Evolutionary conservation across 805 yeast genomes (phyloP).

Genomic region (Saccharomycopsis babjevae): DNA sequence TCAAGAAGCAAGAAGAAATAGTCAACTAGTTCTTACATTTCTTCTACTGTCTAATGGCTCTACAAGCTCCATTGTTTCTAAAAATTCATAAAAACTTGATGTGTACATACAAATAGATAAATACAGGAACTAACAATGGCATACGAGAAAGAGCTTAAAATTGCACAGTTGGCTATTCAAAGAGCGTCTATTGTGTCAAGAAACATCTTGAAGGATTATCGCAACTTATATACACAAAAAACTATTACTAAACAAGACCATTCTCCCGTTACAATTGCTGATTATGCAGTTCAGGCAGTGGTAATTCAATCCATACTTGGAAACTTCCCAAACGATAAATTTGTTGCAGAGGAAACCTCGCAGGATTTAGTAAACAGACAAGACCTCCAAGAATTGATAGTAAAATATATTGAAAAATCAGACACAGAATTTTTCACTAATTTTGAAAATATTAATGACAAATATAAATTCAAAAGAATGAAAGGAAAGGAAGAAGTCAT

Average conservation of each 20-base stretch:
- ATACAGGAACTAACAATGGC: conserved; percentile 20
- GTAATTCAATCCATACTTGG: conserved; percentile 72
- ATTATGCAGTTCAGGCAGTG: conserved; percentile 91
- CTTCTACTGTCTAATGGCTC: no score
- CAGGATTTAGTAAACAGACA: conserved; percentile 45
- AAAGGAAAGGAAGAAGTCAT: conserved; percentile 15
- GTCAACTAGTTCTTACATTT: no score
- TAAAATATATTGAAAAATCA: conserved; percentile 46
- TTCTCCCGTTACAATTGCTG: conserved; percentile 95
- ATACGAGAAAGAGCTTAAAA: conserved; percentile 55
- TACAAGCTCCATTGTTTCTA: no score
- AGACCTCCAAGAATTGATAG: conserved; percentile 43
- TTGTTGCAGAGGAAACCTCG: conserved; percentile 94
- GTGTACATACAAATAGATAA: neutral
- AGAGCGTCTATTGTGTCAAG: conserved; percentile 73
- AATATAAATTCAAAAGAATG: conserved; percentile 19
- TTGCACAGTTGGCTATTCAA: conserved; percentile 85
- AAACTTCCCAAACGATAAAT: conserved; percentile 74
- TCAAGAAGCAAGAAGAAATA: no score
- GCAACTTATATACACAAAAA: conserved; percentile 36
- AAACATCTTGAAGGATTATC: conserved; percentile 45
- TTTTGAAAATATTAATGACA: neutral
- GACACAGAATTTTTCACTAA: conserved; percentile 31
- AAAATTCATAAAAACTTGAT: no score
- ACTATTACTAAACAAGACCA: conserved; percentile 74